Percentiles rank a stretch among this genome's conserved stretches.
Evolutionary conservation across 1,284 basidiomycete species (phyloP).

Genomic region (Ceratobasidium sp.): DNA sequence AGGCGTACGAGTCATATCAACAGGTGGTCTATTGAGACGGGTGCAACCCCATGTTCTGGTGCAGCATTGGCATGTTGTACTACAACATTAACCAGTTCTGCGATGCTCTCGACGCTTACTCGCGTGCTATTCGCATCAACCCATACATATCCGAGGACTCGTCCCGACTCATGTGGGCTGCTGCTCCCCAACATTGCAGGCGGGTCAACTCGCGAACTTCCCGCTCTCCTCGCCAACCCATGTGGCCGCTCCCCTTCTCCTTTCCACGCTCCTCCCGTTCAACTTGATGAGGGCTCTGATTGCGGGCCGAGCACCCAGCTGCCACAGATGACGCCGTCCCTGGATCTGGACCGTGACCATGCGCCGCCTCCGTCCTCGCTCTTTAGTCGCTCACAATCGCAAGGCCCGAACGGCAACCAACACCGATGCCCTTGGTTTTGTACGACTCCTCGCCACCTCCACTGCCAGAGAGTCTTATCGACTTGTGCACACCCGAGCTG

Average conservation of each 20-base stretch:
- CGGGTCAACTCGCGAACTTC: conserved; percentile 62
- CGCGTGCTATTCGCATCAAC: conserved; percentile 96
- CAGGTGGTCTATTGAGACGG: conserved; percentile 99
- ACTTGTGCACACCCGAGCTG: too few species aligned
- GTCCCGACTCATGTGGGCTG: conserved; percentile 51
- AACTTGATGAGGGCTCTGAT: conserved; percentile 71
- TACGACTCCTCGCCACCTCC: too few species aligned
- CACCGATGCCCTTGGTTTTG: too few species aligned
- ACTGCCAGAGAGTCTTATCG: too few species aligned
- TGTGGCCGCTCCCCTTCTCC: conserved; percentile 49
- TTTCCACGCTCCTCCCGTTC: conserved; percentile 70
- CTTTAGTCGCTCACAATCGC: conserved; percentile 68
- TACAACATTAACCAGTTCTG: conserved; percentile 99
- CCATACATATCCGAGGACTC: conserved; percentile 92
- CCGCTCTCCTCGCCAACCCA: conserved; percentile 71
- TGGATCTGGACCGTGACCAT: conserved; percentile 85
- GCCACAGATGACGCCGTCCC: conserved; percentile 78
- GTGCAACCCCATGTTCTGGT: conserved; percentile 99
- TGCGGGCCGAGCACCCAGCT: conserved; percentile 67
- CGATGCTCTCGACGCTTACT: conserved; percentile 97
- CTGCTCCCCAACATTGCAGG: conserved; percentile 67
- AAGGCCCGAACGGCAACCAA: conserved; percentile 35
- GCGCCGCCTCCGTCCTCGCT: conserved; percentile 57
- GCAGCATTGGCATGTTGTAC: conserved; percentile 97
- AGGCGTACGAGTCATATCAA: conserved; percentile 99